Base-by-base conservation (phyloP, 129 eudicot species). In the Kitagawia praeruptora region DNA sequence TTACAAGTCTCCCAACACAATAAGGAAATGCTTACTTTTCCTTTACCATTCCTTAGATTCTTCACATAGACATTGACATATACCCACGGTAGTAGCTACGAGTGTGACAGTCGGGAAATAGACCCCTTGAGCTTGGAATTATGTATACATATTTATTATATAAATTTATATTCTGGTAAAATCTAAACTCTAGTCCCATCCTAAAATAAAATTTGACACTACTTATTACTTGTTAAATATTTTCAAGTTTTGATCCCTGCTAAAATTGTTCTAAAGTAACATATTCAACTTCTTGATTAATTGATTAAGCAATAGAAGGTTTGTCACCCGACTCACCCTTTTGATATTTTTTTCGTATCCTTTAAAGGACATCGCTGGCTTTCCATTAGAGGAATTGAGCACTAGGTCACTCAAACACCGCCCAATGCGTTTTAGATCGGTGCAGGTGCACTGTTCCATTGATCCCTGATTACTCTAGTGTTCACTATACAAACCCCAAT, bases 1-100 rank as follows among this genome's bases (percentile, higher is more conserved):
- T 67, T 67, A 27, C 41, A 61, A 61, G 69, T 61, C 69, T 61
- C 73, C 73, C 42, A 67, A 31, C 73, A 67, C 39, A 15, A 67
- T 12, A 67, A 31, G 39, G 10, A 66, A 66, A 66, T 27, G 41
- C 19, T 34, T 67, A 67, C 73, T 67, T 67, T 67, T 67, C 73
- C 19, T 67, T 13, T 11, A 66, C 41, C 11, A 31, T 66, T 66
- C 23, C 40, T 66, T 67, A 31, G 73, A 67, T 28, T 67, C 41
- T 67, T 61, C 69, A 61, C 69, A n/a, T 61, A 25, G 69, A 61
- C 69, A 61, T 25, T 25, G 69, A 61, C 69, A 61, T 61, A 25
- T 58, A 25, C 69, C 4, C 6, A 25, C 15, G 34, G 27, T 13
- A 61, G 34, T 25, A 8, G 69, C 69, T 61, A 61, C 34, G 15